These are phyloP conservation scores for Phytophthora rubi DNA, from an alignment of 352 stramenopile genomes.

Conservation along the genomic window DNA sequence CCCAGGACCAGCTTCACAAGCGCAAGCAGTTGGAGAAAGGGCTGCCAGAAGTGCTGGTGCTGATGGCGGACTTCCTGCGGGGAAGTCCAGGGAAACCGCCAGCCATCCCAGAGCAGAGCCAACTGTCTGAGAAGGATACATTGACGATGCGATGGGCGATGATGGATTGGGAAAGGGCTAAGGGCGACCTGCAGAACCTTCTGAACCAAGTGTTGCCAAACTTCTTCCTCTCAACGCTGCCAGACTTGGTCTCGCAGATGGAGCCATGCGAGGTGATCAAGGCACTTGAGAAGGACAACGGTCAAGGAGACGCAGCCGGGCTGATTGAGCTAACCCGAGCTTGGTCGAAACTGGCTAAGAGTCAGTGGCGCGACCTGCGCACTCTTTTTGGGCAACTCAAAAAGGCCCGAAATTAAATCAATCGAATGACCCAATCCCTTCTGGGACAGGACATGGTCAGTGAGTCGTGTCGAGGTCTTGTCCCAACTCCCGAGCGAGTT, in stretches of 20 bases:
- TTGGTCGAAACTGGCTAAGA: conserved; percentile 8
- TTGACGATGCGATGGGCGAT: background rate
- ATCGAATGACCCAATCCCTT: conserved; percentile 9
- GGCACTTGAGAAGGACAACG: background rate
- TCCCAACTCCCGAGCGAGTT: conserved; percentile 13
- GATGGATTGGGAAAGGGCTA: background rate
- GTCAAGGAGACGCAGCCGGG: conserved; percentile 1
- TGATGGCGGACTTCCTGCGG: background rate
- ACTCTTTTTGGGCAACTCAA: conserved; percentile 17
- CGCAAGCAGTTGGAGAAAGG: background rate
- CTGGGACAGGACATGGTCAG: conserved; percentile 9
- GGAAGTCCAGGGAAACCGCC: background rate
- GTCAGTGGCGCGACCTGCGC: conserved; percentile 3
- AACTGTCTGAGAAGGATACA: background rate
- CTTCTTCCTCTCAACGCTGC: background rate
- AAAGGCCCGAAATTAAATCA: conserved; percentile 15
- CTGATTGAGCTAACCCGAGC: conserved; percentile 7
- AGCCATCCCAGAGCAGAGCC: background rate
- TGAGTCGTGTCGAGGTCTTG: conserved; percentile 11
- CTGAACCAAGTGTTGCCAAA: background rate
- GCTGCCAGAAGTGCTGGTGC: background rate
- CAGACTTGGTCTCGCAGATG: background rate
- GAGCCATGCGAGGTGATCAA: background rate
- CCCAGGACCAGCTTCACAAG: background rate
- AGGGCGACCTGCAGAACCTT: background rate